A percentile compares a stretch with the other conserved stretches of the same genome.
Evolutionary conservation across 345 rosid species (phyloP).

Genomic region (Toxicodendron radicans): DNA sequence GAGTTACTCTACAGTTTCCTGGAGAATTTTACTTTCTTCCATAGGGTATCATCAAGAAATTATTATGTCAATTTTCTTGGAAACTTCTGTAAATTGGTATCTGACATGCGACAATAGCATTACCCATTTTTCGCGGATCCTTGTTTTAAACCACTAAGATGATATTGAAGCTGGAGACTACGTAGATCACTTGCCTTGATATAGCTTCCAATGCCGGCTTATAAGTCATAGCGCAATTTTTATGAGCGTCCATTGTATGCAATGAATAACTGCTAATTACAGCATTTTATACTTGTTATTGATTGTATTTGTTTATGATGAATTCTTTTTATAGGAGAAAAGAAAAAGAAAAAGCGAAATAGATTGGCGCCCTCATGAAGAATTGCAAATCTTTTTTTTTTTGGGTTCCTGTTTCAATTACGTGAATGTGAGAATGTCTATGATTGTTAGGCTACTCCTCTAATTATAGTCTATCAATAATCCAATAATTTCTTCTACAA

Average conservation of each 20-base stretch:
- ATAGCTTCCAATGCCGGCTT: neutral
- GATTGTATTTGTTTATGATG: neutral
- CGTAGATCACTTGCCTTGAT: neutral
- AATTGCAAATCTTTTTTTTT: neutral
- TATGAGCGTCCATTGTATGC: neutral
- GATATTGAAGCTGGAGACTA: neutral
- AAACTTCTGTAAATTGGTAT: constrained; percentile 7
- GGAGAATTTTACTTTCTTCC: neutral
- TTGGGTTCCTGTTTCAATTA: too few relatives aligned
- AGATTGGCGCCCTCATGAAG: neutral
- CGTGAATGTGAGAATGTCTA: too few relatives aligned
- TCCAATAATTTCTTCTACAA: too few relatives aligned
- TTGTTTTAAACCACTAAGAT: neutral
- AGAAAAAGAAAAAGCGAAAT: neutral
- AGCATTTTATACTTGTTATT: neutral
- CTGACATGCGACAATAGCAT: neutral
- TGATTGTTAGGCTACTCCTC: too few relatives aligned
- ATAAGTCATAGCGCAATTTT: neutral
- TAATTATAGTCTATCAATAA: neutral
- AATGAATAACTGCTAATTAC: neutral
- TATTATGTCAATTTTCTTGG: neutral
- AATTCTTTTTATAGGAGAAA: neutral
- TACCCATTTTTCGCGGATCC: neutral
- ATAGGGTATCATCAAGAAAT: neutral
- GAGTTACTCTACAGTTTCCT: neutral